Base-by-base conservation (phyloP, 192 early-diverging fungal species). In the Tieghemiomyces parasiticus region DNA sequence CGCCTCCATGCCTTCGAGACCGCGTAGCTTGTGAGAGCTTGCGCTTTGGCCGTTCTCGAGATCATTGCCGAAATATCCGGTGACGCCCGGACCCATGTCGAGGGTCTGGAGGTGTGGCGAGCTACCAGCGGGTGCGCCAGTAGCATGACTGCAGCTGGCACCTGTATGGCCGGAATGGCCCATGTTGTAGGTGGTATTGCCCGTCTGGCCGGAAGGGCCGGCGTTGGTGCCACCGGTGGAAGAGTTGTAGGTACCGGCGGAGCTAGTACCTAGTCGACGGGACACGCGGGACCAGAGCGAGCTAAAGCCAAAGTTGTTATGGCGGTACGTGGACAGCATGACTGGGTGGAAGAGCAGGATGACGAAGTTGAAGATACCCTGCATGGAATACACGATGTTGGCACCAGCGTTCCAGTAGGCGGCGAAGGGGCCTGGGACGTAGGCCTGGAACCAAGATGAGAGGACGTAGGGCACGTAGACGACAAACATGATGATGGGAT, bases 261-360 rank as follows among this genome's bases (percentile, higher is more conserved):
- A 24, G 1, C 20, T 22, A 8, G 20, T 30, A 4, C 28, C 29
- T 1, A 26, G 28, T 2, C 52, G 28, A 30, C 52, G 52, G 6
- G 52, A 54, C 1, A 54, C 14, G 26, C 28, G 52, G 6, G 52
- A 54, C 52, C 52, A 54, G 1, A 54, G 16, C 16, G 52, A 54
- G 32, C 28, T 54, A 16, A 54, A 32, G 8, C 28, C 52, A 19
- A 54, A 29, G 28, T 54, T 54, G 16, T 32, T 54, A 4, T 30
- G 52, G 28, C 52, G 52, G 28, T 54, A 54, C 28, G 52, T 54
- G 6, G 52, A 26, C 52, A 54, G 32, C 52, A 54, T 54, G 24
- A 54, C 52, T 2, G 52, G 52, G 19, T 54, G 52, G 28, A 54
- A 54, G 6, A 54, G 28, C 52, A 54, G 20, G 29, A 54, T 54